Evolutionary conservation across 441 rosid species (phyloP).

Genomic region (Adansonia grandidieri): DNA sequence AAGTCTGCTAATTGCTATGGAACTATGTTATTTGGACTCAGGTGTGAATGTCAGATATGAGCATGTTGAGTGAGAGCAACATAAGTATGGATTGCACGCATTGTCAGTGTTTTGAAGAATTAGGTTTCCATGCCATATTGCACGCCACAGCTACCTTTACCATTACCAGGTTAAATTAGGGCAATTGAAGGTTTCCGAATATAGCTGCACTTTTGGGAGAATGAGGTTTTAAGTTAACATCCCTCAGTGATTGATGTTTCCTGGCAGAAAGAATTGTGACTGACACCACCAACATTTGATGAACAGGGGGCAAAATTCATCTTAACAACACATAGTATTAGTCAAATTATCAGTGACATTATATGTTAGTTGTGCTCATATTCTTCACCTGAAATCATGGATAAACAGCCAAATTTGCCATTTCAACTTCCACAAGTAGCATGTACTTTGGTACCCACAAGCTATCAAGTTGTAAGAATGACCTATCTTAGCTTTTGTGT

Average conservation of each 20-base stretch:
- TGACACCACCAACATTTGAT: background rate
- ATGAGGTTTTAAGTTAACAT: no score
- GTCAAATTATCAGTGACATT: slow-evolving; percentile 10
- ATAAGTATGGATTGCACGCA: no score
- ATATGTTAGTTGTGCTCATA: slow-evolving; percentile 22
- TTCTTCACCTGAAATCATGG: slow-evolving; percentile 25
- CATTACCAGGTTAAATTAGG: background rate
- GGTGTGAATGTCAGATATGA: no score
- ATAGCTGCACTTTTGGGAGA: background rate
- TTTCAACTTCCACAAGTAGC: slow-evolving; percentile 36
- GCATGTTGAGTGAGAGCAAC: no score
- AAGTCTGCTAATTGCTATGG: background rate
- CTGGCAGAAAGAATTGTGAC: slow-evolving; percentile 4
- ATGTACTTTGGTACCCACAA: slow-evolving; percentile 22
- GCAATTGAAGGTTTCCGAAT: background rate
- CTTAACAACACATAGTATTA: background rate
- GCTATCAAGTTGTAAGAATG: slow-evolving; percentile 13
- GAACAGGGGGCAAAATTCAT: slow-evolving; percentile 10
- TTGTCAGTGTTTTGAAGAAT: background rate
- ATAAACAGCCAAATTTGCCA: slow-evolving; percentile 19
- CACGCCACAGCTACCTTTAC: background rate
- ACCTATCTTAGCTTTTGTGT: slow-evolving; percentile 11
- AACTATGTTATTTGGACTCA: no score
- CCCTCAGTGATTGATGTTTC: background rate
- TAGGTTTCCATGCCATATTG: slow-evolving; percentile 13